A percentile compares a stretch with the other conserved stretches of the same genome.
Evolutionary conservation across 192 early-diverging fungal species (phyloP).

Genomic region (Coemansia sp.): DNA sequence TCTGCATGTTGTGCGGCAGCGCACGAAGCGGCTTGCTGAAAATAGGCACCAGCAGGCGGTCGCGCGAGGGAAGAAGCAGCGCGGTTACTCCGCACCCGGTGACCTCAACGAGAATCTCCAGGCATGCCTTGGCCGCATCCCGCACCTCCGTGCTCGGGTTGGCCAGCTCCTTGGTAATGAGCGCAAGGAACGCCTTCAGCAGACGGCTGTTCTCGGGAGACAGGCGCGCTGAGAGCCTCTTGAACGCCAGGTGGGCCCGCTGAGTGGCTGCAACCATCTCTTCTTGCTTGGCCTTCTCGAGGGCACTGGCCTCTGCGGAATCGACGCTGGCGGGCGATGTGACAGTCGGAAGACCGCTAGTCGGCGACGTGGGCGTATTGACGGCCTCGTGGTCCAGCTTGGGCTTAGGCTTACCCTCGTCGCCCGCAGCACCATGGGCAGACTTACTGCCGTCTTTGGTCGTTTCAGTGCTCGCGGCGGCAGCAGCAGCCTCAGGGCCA

Average conservation of each 20-base stretch:
- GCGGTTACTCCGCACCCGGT: constrained; percentile 78
- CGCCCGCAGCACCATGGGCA: no score
- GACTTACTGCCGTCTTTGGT: no score
- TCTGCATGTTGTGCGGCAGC: constrained; percentile 93
- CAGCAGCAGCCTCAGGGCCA: not conserved
- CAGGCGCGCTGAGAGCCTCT: constrained; percentile 27
- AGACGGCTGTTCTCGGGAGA: constrained; percentile 35
- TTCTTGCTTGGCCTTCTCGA: not conserved
- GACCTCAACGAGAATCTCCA: constrained; percentile 76
- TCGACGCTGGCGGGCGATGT: not conserved
- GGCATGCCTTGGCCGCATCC: constrained; percentile 78
- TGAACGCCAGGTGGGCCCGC: constrained; percentile 11
- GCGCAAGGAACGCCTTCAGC: constrained; percentile 37
- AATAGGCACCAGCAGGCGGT: constrained; percentile 85
- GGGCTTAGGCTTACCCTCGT: no score
- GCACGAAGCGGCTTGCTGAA: constrained; percentile 96
- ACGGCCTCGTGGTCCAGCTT: no score
- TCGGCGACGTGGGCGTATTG: no score
- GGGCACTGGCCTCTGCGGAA: not conserved
- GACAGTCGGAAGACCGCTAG: no score
- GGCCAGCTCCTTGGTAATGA: constrained; percentile 87
- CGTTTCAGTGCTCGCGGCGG: no score
- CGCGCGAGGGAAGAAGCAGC: constrained; percentile 76
- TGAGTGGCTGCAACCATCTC: not conserved
- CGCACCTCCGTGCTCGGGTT: constrained; percentile 87